Conservation (phyloP, 768 basidiomycete species). For the Leccinellum albellum region DNA sequence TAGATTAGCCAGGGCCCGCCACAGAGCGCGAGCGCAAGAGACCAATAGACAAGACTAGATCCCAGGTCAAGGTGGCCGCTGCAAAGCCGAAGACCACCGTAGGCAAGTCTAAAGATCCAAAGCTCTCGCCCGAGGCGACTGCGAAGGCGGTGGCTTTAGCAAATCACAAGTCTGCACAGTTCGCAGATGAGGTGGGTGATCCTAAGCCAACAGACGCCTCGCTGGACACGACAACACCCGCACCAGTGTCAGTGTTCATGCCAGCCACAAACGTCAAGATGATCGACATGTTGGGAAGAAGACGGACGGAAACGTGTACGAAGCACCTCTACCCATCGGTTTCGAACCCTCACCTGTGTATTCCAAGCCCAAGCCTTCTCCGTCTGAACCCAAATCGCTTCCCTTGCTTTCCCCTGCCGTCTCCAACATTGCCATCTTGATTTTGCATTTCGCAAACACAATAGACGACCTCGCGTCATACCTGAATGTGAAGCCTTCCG, state of each 20-base stretch:
- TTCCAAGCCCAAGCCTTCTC: constrained; percentile 54
- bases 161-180: constrained; percentile 43
- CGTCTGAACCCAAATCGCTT: constrained; percentile 39
- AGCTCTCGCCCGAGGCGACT: constrained; percentile 21
- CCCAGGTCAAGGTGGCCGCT: constrained; percentile 40
- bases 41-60: constrained; percentile 41
- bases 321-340: constrained; percentile 79
- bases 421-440: constrained; percentile 64
- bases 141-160: constrained; percentile 41
- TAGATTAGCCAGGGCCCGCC: constrained; percentile 14
- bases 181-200: constrained; percentile 62
- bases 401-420: constrained; percentile 83
- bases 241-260: constrained; percentile 1
- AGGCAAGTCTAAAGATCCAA: constrained; percentile 33
- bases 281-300: constrained; percentile 21
- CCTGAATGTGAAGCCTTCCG: constrained; percentile 68
- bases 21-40: constrained; percentile 30
- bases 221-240: constrained; percentile 17
- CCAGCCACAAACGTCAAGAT: constrained; percentile 22
- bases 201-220: constrained; percentile 42
- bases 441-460: constrained; percentile 85
- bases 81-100: constrained; percentile 49
- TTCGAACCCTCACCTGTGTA: constrained; percentile 94
- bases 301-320: constrained; percentile 43
- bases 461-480: constrained; percentile 90